Evolutionary conservation across 2,329 filamentous ascomycete genomes (phyloP).

Genomic region (Tolypocladium tropicale): DNA sequence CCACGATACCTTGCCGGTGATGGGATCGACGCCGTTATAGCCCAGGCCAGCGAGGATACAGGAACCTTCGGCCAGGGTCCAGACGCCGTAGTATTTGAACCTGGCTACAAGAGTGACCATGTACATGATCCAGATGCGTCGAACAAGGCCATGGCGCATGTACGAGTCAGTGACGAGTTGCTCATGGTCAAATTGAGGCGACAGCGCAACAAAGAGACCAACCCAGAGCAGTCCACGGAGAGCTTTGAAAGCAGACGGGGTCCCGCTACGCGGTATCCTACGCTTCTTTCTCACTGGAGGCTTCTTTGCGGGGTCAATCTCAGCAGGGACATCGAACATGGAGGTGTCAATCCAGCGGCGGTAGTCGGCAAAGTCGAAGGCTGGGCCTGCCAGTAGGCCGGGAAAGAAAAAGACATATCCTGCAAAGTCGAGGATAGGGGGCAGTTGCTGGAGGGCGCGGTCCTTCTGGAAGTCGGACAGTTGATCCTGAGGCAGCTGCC

Average conservation of each 20-base stretch:
- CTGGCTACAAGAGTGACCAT: conserved; percentile 74
- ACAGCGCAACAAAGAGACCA: conserved; percentile 63
- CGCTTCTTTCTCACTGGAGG: conserved; percentile 82
- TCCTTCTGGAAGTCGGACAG: conserved; percentile 84
- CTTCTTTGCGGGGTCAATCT: conserved; percentile 74
- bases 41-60: conserved; percentile 91
- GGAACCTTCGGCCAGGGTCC: conserved; percentile 84
- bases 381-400: conserved; percentile 75
- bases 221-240: conserved; percentile 70
- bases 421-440: conserved; percentile 66
- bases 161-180: conserved; percentile 58
- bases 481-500: conserved; percentile 64
- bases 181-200: conserved; percentile 52
- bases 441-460: conserved; percentile 65
- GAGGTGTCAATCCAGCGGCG: conserved; percentile 83
- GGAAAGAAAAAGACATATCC: conserved; percentile 96
- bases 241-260: conserved; percentile 71
- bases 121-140: conserved; percentile 69
- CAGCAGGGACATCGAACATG: conserved; percentile 82
- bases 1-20: conserved; percentile 77
- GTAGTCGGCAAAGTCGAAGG: conserved; percentile 93
- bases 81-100: conserved; percentile 94
- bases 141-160: conserved; percentile 56
- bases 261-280: conserved; percentile 83
- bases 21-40: conserved; percentile 83